Evolutionary conservation across 2,329 filamentous ascomycete genomes (phyloP).

Genomic region (Hortaea werneckii): DNA sequence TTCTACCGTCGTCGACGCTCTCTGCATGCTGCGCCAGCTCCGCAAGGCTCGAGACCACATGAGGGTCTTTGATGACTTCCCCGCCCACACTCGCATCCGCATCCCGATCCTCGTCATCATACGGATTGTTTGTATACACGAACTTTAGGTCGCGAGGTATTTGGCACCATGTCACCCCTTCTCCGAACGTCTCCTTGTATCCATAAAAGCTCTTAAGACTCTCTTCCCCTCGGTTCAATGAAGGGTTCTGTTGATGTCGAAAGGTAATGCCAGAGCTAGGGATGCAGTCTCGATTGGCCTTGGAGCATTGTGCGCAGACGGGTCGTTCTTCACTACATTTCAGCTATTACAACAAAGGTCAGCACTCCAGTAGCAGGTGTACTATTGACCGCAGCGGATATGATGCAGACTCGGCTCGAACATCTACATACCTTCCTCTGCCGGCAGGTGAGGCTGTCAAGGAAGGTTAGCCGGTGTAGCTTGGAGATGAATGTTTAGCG

Average conservation of each 20-base stretch:
- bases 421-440: constrained; percentile 19
- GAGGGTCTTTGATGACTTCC: background rate
- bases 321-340: constrained; percentile 57
- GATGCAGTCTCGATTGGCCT: constrained; percentile 50
- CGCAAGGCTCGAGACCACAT: constrained; percentile 1
- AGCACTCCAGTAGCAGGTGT: background rate
- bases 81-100: background rate
- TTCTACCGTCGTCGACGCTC: constrained; percentile 1
- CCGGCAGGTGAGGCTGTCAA: constrained; percentile 23
- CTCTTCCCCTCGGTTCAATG: constrained; percentile 47
- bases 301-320: constrained; percentile 50
- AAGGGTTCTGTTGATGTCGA: constrained; percentile 59
- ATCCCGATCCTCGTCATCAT: constrained; percentile 36
- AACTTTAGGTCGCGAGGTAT: constrained; percentile 53
- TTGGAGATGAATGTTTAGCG: background rate
- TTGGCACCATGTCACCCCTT: constrained; percentile 52
- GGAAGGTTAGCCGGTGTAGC: constrained; percentile 18
- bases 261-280: constrained; percentile 55
- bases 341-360: constrained; percentile 32
- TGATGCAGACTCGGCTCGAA: too few species aligned
- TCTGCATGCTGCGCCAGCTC: constrained; percentile 7
- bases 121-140: constrained; percentile 52
- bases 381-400: too few species aligned
- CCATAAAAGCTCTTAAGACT: constrained; percentile 53
- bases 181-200: constrained; percentile 55